Percentiles rank a stretch among this genome's conserved stretches.
These are phyloP conservation scores for Tuber indicum DNA, from an alignment of 495 filamentous ascomycete species.

Conservation along the genomic window DNA sequence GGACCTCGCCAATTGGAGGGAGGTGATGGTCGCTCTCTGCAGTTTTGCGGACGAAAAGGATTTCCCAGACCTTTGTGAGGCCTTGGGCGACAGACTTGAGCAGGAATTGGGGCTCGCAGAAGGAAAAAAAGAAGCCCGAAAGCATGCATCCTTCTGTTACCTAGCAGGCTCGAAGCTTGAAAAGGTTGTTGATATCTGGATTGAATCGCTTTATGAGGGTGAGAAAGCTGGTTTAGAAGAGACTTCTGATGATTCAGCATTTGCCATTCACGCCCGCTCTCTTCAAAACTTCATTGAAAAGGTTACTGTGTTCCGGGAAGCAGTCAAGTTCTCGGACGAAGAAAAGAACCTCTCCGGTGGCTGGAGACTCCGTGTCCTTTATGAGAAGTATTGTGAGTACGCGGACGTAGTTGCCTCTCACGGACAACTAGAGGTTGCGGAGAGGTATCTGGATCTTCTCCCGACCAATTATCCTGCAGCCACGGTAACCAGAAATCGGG, in stretches of 20 bases:
- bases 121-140: slow-evolving; percentile 54
- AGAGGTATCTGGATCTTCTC: slow-evolving; percentile 85
- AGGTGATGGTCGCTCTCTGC: slow-evolving; percentile 90
- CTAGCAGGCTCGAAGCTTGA: slow-evolving; percentile 92
- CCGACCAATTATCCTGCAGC: slow-evolving; percentile 81
- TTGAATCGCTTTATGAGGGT: slow-evolving; percentile 72
- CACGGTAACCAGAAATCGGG: slow-evolving; percentile 75
- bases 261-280: slow-evolving; percentile 83
- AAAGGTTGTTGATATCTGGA: slow-evolving; percentile 92
- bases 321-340: slow-evolving; percentile 79
- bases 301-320: slow-evolving; percentile 92
- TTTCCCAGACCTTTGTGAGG: slow-evolving; percentile 94
- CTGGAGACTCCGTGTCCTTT: slow-evolving; percentile 85
- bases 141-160: slow-evolving; percentile 93
- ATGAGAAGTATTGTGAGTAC: slow-evolving; percentile 95
- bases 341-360: slow-evolving; percentile 62
- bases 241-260: slow-evolving; percentile 63
- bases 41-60: slow-evolving; percentile 86
- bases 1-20: slow-evolving; percentile 87
- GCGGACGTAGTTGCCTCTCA: slow-evolving; percentile 89
- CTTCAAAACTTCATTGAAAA: slow-evolving; percentile 95
- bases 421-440: slow-evolving; percentile 75
- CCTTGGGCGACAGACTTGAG: slow-evolving; percentile 81
- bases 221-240: slow-evolving; percentile 68
- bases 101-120: slow-evolving; percentile 54